Evolutionary conservation across 495 filamentous ascomycete species (phyloP).

Genomic region (Trichoderma gamsii): DNA sequence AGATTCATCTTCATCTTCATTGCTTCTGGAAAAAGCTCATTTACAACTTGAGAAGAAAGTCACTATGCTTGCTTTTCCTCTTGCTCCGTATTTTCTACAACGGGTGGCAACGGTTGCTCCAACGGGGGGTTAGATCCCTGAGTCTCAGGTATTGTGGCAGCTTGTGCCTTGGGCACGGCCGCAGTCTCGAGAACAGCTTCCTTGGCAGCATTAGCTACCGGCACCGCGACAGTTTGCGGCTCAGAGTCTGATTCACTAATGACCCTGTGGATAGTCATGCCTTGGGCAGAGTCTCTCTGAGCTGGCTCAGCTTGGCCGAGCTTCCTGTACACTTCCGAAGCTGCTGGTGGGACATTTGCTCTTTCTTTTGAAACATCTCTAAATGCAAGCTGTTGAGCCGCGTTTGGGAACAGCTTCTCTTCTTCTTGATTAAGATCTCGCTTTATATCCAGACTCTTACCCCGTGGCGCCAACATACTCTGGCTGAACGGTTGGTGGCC

Average conservation of each 20-base stretch:
- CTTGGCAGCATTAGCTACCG: not conserved
- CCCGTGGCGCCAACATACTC: slow-evolving; percentile 28
- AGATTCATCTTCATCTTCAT: not conserved
- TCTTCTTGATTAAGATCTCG: slow-evolving; percentile 25
- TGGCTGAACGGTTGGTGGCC: slow-evolving; percentile 24
- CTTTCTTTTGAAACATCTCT: not conserved
- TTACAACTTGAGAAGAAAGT: not conserved
- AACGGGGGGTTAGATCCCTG: not conserved
- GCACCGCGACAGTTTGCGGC: not conserved
- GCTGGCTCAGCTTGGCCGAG: not conserved
- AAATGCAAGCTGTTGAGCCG: not conserved
- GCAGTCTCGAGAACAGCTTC: not conserved
- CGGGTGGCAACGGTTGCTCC: not conserved
- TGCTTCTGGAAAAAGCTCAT: not conserved
- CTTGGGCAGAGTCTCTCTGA: not conserved
- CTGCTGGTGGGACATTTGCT: not conserved
- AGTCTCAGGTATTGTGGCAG: not conserved
- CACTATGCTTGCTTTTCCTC: not conserved
- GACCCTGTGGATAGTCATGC: slow-evolving; percentile 3
- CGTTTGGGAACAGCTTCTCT: slow-evolving; percentile 18
- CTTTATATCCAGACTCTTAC: slow-evolving; percentile 41
- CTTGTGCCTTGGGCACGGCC: not conserved
- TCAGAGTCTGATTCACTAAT: not conserved
- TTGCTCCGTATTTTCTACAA: slow-evolving; percentile 5
- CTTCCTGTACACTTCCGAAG: not conserved